Conservation (phyloP, 768 basidiomycete species). For the Phaffia australis region DNA sequence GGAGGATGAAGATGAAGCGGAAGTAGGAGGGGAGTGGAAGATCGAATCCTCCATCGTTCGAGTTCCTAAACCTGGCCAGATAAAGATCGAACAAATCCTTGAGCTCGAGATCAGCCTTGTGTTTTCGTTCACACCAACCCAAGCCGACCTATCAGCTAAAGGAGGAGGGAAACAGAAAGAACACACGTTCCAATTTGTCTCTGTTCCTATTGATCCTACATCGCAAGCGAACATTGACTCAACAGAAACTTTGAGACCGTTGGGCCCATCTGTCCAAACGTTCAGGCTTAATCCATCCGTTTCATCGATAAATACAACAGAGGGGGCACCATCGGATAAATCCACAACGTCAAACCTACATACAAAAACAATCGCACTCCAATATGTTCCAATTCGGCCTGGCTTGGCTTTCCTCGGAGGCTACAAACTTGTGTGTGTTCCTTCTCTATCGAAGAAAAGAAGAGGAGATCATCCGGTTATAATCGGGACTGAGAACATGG, state of each 20-base stretch:
- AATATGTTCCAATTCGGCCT: conserved; percentile 49
- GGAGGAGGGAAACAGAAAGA: conserved; percentile 23
- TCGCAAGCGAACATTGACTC: background rate
- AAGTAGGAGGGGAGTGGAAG: background rate
- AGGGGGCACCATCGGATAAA: conserved; percentile 43
- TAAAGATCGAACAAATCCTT: conserved; percentile 10
- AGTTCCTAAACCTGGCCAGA: too few species aligned
- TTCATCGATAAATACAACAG: conserved; percentile 39
- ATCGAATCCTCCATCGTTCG: conserved; percentile 11
- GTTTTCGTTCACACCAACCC: background rate
- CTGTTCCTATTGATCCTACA: conserved; percentile 31
- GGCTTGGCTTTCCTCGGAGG: conserved; percentile 62
- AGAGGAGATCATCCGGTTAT: conserved; percentile 38
- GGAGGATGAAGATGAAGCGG: background rate
- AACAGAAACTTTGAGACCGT: too few species aligned
- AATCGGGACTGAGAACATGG: conserved; percentile 27
- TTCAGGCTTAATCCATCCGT: conserved; percentile 35
- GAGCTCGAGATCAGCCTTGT: background rate
- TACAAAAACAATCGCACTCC: conserved; percentile 32
- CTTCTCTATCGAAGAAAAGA: conserved; percentile 44
- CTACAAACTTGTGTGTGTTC: conserved; percentile 55
- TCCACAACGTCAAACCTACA: too few species aligned
- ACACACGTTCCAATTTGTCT: conserved; percentile 39
- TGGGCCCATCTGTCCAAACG: conserved; percentile 19
- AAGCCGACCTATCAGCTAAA: background rate